These are phyloP conservation scores for Cutaneotrichosporon mucoides DNA, from an alignment of 1,284 basidiomycete genomes.

Conservation along the genomic window DNA sequence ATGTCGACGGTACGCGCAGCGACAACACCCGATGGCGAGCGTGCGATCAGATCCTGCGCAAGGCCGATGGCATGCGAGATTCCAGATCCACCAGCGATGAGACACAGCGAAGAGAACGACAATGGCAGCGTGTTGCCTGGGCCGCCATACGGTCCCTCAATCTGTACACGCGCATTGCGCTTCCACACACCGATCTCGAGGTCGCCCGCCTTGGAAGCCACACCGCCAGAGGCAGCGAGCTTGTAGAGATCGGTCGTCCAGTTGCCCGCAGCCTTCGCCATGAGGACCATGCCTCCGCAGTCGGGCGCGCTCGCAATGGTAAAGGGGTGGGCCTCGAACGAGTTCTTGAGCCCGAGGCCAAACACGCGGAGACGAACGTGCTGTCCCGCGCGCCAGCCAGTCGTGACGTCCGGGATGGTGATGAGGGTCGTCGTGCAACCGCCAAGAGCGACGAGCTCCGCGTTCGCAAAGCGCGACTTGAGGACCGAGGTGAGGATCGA, in stretches of 20 bases:
- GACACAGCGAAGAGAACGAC: slow-evolving; percentile 43
- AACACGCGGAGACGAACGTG: slow-evolving; percentile 48
- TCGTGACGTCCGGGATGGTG: slow-evolving; percentile 35
- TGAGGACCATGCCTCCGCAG: slow-evolving; percentile 39
- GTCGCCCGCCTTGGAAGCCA: not conserved
- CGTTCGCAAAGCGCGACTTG: slow-evolving; percentile 41
- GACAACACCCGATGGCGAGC: slow-evolving; percentile 41
- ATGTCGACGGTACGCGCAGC: slow-evolving; percentile 43
- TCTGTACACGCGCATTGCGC: slow-evolving; percentile 23
- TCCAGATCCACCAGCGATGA: slow-evolving; percentile 47
- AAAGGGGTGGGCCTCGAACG: slow-evolving; percentile 48
- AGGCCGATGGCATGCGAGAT: slow-evolving; percentile 41
- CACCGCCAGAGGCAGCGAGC: slow-evolving; percentile 20
- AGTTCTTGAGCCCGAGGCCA: slow-evolving; percentile 24
- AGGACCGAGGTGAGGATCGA: slow-evolving; percentile 32
- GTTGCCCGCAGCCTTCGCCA: slow-evolving; percentile 43
- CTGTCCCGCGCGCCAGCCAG: slow-evolving; percentile 51
- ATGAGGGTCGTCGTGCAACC: slow-evolving; percentile 41
- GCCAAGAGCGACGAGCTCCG: slow-evolving; percentile 37
- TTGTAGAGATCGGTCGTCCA: slow-evolving; percentile 43
- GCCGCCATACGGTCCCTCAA: slow-evolving; percentile 49
- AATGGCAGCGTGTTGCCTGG: slow-evolving; percentile 41
- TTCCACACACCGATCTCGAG: slow-evolving; percentile 8
- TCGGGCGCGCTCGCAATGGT: slow-evolving; percentile 49
- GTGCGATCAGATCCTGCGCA: slow-evolving; percentile 38